These are phyloP conservation scores for Nicotiana sylvestris DNA, from an alignment of 257 asterid species.

Conservation along the genomic window DNA sequence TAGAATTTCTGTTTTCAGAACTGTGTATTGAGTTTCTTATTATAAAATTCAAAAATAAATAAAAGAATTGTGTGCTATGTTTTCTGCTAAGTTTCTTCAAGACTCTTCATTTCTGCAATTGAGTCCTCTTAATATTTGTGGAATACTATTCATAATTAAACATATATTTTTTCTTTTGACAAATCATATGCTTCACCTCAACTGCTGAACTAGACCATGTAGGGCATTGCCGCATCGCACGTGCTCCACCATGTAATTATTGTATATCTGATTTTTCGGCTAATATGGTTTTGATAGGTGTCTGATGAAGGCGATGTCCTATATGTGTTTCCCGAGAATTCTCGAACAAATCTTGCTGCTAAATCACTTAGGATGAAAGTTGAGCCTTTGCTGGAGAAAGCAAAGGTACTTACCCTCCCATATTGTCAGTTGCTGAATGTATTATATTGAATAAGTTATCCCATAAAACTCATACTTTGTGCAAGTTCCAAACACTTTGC, in stretches of 20 bases:
- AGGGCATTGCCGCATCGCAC: not conserved
- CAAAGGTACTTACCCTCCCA: conserved; percentile 49
- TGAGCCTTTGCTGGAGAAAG: conserved; percentile 75
- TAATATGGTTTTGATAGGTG: conserved; percentile 47
- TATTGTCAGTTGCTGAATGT: not conserved
- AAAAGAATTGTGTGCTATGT: no score
- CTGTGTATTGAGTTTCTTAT: no score
- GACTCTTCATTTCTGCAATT: no score
- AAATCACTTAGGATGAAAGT: conserved; percentile 68
- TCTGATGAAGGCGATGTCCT: conserved; percentile 92
- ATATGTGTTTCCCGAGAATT: conserved; percentile 73
- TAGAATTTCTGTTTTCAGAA: no score
- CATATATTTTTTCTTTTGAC: no score
- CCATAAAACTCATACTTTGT: not conserved
- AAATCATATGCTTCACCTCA: not conserved
- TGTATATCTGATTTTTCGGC: not conserved
- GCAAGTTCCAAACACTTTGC: conserved; percentile 17
- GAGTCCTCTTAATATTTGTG: no score
- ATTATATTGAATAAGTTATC: not conserved
- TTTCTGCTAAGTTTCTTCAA: no score
- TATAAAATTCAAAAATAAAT: no score
- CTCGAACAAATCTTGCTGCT: conserved; percentile 66
- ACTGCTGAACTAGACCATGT: not conserved
- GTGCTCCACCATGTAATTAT: not conserved
- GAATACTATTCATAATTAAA: no score